Conservation (phyloP, 352 stramenopile genomes). For the Bremia lactucae region DNA sequence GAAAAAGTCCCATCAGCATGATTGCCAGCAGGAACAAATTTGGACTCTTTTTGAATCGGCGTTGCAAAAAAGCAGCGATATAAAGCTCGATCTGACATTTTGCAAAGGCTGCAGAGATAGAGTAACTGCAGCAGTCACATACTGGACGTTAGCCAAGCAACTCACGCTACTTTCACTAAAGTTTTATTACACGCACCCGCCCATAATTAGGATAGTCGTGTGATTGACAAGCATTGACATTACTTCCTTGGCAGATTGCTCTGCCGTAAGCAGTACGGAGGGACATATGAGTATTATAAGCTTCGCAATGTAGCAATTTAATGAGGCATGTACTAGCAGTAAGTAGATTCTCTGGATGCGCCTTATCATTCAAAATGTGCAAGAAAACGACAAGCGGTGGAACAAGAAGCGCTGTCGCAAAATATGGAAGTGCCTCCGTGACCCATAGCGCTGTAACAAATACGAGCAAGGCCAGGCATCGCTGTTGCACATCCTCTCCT, state of each 20-base stretch:
- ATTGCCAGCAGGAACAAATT: conserved; percentile 87
- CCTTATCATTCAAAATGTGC: conserved; percentile 80
- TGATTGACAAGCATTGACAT: conserved; percentile 87
- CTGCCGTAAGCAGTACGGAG: conserved; percentile 11
- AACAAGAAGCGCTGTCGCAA: conserved; percentile 84
- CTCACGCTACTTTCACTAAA: not conserved
- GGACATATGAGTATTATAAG: conserved; percentile 1
- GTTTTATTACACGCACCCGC: conserved; percentile 38
- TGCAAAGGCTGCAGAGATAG: conserved; percentile 84
- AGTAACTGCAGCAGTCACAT: conserved; percentile 26
- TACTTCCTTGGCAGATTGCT: conserved; percentile 80
- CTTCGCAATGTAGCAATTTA: not conserved
- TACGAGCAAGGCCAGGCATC: conserved; percentile 83
- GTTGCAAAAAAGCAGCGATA: conserved; percentile 83
- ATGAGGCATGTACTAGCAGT: conserved; percentile 46
- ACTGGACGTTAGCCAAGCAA: not conserved
- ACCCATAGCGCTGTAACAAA: conserved; percentile 87
- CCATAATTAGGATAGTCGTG: conserved; percentile 90
- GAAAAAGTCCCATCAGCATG: conserved; percentile 88
- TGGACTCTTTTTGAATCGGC: conserved; percentile 82
- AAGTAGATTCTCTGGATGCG: conserved; percentile 52
- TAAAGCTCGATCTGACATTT: conserved; percentile 90
- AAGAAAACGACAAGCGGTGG: conserved; percentile 84
- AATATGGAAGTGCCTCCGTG: conserved; percentile 86
- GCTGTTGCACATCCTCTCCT: conserved; percentile 73